Base-by-base conservation (phyloP, 208 protist genomes). In the Trypanosoma theileri region DNA sequence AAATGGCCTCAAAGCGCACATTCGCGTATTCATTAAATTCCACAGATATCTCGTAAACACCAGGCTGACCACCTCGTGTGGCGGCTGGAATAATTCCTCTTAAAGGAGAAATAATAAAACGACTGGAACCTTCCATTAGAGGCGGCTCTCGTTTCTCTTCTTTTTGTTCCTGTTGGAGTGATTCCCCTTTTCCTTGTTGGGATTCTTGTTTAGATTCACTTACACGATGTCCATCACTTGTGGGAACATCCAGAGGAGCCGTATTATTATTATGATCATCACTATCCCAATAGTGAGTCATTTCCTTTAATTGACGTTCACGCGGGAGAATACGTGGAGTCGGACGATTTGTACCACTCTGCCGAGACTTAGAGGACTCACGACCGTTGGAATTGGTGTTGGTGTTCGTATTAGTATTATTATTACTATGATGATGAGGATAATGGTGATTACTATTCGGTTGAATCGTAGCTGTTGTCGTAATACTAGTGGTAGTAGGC, bases 1-100 rank as follows among this genome's bases (percentile, higher is more conserved):
- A 96, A 40, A 72, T 67, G 6, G 77, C 79, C 69, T 91, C 88
- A 66, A 89, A 96, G 8, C 86, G 79, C 19, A 93, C 71, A 71
- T 85, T 80, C 41, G 80, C 84, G 68, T 90, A 75, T 75, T 86
- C 84, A 19, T 53, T 59, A 61, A 96, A 96, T 46, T 53, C 50
- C 12, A 88, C 79, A 4, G 50, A 35, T 21, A 96, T 52, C 42
- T 76, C 73, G 52, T 69, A 66, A 10, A 67, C 51, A 45, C 86
- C 86, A 0, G 86, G 80, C 53, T 85, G 77, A 9, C 91, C 91
- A 17, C 91, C 91, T n/a, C 61, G 61, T 48, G 85, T 88, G 21
- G 88, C 83, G 13, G 84, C 67, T 3, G 87, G 91, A 44, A 96
- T 70, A 19, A 80, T 63, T 8, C 91, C 88, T 28, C 64, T 53